Base-by-base conservation (phyloP, 495 filamentous ascomycete species). In the Filosporella fistucella region DNA sequence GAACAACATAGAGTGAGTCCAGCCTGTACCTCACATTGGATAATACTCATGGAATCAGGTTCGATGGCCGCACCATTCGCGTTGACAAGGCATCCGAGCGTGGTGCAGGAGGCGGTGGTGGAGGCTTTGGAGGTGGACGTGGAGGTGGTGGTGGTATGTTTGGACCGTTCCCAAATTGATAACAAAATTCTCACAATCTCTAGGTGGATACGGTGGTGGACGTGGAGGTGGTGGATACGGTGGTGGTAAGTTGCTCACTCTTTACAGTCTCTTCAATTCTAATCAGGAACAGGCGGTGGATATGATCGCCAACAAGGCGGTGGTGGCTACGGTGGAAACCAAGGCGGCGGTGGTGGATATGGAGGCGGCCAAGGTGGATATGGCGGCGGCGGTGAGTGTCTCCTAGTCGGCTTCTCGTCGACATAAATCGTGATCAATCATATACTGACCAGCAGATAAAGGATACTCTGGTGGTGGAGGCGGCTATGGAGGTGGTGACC, bases 71-170 rank as follows among this genome's bases (percentile, higher is more conserved):
- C 47, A 78, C 77, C 45, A 96, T 99, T 60, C 91, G 94, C 49
- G 93, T 99, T 38, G 93, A 96, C 71, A 95, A 88, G 64, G 94
- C 93, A 41, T 91, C 88, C 36, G 89, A 97, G 65, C 82, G 83
- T 56, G 74, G 77, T 34, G 68, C 76, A 29, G 74, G 74, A 39
- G 75, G 78, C n/a, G 65, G 78, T 32, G 68, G 77, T 16, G 62
- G 67, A 42, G 66, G 74, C 47, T 68, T 63, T 23, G 68, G 74
- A 20, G 61, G 63, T 40, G 62, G 60, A 21, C 47, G 51, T 49
- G 51, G 39, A 3, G 39, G 39, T n/a, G 33, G 35, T 38, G 35
- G 35, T 38, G 35, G 35, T 38, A 38, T 21, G 35, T 38, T 4
- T 24, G 3, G 2, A 42, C 8, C 14, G 28, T 26, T 26, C 23